These are phyloP conservation scores for Candida gigantensis DNA, from an alignment of 1,139 yeast species.

Conservation along the genomic window DNA sequence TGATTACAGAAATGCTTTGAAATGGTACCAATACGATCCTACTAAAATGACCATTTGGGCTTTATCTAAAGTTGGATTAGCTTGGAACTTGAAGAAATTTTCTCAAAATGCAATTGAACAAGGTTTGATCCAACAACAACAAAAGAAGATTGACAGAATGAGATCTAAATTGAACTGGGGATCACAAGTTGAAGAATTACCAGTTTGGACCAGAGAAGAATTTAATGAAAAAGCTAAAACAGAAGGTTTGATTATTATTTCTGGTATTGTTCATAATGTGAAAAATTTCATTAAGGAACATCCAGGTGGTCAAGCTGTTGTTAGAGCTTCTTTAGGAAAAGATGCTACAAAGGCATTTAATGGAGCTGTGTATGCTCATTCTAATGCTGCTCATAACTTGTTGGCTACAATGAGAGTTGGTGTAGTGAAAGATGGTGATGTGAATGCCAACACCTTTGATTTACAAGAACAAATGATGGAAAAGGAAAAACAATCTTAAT, in stretches of 20 bases:
- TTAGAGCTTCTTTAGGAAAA: conserved; percentile 86
- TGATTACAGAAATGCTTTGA: conserved; percentile 95
- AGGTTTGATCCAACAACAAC: conserved; percentile 94
- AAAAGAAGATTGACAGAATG: conserved; percentile 87
- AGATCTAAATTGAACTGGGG: conserved; percentile 90
- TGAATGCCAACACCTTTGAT: conserved; percentile 51
- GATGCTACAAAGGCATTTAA: conserved; percentile 97
- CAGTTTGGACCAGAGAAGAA: conserved; percentile 87
- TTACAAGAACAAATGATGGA: conserved; percentile 54
- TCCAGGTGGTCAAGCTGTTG: conserved; percentile 95
- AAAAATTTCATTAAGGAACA: conserved; percentile 83
- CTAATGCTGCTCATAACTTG: conserved; percentile 96
- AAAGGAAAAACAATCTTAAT: conserved; percentile 24
- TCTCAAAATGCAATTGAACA: conserved; percentile 96
- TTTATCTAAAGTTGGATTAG: conserved; percentile 76
- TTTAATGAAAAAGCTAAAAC: conserved; percentile 66
- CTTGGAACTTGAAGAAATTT: conserved; percentile 88
- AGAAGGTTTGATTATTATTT: conserved; percentile 70
- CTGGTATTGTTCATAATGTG: conserved; percentile 95
- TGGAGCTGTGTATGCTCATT: conserved; percentile 96
- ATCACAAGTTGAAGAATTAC: conserved; percentile 75
- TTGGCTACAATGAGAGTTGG: conserved; percentile 96
- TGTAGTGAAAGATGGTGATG: conserved; percentile 70
- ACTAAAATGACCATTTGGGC: conserved; percentile 79
- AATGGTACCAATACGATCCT: conserved; percentile 99